Conservation (phyloP, 2,329 filamentous ascomycete species). For the Botrytis galanthina region DNA sequence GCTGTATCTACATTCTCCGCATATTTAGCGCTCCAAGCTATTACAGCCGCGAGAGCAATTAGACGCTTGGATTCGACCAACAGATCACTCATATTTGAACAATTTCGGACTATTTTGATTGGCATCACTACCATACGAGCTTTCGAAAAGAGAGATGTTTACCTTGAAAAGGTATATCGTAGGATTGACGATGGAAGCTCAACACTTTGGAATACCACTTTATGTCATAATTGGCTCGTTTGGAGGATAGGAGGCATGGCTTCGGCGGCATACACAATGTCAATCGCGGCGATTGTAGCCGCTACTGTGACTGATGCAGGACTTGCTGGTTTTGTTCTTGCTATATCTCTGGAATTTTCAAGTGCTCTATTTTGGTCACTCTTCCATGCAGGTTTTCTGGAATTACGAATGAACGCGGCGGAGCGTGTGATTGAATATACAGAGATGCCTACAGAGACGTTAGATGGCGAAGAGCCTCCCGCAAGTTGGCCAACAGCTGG, state of each 20-base stretch:
- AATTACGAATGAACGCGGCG: slow-evolving; percentile 74
- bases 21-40: slow-evolving; percentile 45
- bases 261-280: slow-evolving; percentile 63
- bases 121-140: slow-evolving; percentile 75
- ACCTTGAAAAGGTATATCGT: slow-evolving; percentile 64
- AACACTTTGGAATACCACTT: slow-evolving; percentile 61
- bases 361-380: slow-evolving; percentile 62
- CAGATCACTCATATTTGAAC: slow-evolving; percentile 72
- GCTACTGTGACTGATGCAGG: slow-evolving; percentile 61
- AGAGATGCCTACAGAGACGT: slow-evolving; percentile 63
- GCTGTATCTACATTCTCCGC: slow-evolving; percentile 2
- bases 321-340: slow-evolving; percentile 70
- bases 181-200: slow-evolving; percentile 65
- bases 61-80: slow-evolving; percentile 73
- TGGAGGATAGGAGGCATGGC: slow-evolving; percentile 44
- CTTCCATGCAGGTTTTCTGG: slow-evolving; percentile 63
- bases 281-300: slow-evolving; percentile 64
- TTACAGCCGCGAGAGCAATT: slow-evolving; percentile 59
- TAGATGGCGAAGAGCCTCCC: slow-evolving; percentile 58
- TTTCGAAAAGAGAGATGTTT: slow-evolving; percentile 63
- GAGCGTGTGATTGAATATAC: slow-evolving; percentile 75
- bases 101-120: slow-evolving; percentile 65
- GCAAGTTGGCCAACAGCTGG: slow-evolving; percentile 74
- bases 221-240: slow-evolving; percentile 23
- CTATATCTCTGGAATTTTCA: slow-evolving; percentile 68